Evolutionary conservation across 192 early-diverging fungal species (phyloP), one percentile per base, ranked within the genome.

Genomic region (Rhizophagus clarus): DNA sequence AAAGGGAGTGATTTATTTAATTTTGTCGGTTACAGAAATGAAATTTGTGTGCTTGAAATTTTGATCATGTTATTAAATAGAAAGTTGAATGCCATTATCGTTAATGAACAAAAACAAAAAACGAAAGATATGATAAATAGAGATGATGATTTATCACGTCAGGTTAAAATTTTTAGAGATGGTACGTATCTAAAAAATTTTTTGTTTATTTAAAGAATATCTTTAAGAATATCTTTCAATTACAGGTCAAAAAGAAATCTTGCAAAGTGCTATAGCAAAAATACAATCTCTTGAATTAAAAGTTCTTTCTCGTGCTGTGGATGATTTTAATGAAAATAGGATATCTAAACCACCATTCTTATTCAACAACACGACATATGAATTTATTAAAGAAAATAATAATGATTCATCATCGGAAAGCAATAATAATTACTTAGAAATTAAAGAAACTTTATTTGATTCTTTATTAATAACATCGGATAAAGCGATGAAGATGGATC

Each of bases 211-310:
- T n/a, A n/a, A n/a, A n/a, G n/a, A n/a, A n/a, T n/a, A n/a, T n/a
- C n/a, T n/a, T n/a, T n/a, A n/a, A n/a, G n/a, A n/a, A n/a, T n/a
- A n/a, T n/a, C n/a, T n/a, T n/a, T n/a, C n/a, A n/a, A n/a, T n/a
- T 37, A 31, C 5, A 70, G 68, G 34, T 31, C 68, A 70, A 70
- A 70, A 70, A 34, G 68, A 70, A 70, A 70, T 70, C 31, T 31
- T 70, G 24, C 40, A 10, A 0, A 37, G 29, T 40, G 68, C 34
- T 15, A 20, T 70, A 22, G 34, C 12, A 31, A 70, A 22, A 15
- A 70, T 70, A 31, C 14, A 70, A 17, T 37, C 37, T 31, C 20
- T 31, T 31, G 31, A 40, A 31, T 17, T 37, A 37, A 22, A 22
- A 17, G 31, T 70, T 31, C 68, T 70, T 37, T 22, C 24, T 22